Percentiles rank a stretch among this genome's conserved stretches.
Evolutionary conservation across 108 stramenopile species (phyloP).

Genomic region (Cylindrotheca closterium): DNA sequence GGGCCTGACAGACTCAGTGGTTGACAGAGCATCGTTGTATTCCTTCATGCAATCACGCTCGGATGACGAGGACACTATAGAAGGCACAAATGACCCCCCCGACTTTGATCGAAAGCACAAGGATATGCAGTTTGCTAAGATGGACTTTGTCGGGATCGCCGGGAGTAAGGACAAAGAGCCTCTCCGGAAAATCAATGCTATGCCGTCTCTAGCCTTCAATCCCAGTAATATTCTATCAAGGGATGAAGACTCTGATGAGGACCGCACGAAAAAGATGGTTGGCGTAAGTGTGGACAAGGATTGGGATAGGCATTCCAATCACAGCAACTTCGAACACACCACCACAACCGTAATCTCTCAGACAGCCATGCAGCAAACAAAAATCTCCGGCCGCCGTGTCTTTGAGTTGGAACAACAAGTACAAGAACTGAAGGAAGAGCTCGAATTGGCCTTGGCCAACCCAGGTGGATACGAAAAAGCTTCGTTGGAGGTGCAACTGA

Average conservation of each 20-base stretch:
- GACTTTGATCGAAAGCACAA: background rate
- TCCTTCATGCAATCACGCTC: background rate
- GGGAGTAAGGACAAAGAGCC: too few relatives aligned
- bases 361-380: background rate
- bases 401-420: background rate
- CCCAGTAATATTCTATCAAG: background rate
- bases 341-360: background rate
- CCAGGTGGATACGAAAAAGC: background rate
- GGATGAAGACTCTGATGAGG: background rate
- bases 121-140: too few relatives aligned
- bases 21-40: background rate
- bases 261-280: background rate
- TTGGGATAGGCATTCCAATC: background rate
- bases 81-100: background rate
- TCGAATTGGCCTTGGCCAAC: background rate
- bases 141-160: too few relatives aligned
- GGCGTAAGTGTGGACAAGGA: background rate
- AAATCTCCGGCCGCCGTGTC: background rate
- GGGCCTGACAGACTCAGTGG: background rate
- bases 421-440: background rate
- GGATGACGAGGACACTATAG: background rate
- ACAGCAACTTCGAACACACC: background rate
- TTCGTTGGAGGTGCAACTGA: background rate
- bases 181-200: too few relatives aligned
- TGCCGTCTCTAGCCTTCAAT: background rate